Conservation (phyloP, 441 rosid genomes). For the Brassica hybrid region DNA sequence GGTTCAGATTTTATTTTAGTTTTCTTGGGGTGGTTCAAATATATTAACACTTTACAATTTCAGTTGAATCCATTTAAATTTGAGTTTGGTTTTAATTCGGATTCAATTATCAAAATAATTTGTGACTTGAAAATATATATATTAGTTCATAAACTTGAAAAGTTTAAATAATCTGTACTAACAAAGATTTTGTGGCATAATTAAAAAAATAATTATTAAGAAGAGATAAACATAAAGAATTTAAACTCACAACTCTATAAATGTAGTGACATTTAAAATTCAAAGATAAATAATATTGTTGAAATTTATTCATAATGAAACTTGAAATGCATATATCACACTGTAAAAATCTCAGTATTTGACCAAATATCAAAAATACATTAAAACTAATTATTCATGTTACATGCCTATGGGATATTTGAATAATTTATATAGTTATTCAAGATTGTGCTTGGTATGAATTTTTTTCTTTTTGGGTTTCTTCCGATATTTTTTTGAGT, state of each 20-base stretch:
- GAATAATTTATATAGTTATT: neutral
- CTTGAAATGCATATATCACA: neutral
- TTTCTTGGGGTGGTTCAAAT: neutral
- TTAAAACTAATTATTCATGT: neutral
- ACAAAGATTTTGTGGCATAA: neutral
- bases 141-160: neutral
- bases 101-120: neutral
- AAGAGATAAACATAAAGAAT: no score
- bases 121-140: neutral
- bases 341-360: neutral
- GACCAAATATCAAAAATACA: neutral
- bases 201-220: neutral
- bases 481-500: no score
- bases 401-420: neutral
- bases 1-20: neutral
- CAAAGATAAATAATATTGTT: neutral
- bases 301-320: neutral
- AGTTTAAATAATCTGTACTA: neutral
- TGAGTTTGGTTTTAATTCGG: neutral
- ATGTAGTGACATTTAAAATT: neutral
- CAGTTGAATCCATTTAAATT: neutral
- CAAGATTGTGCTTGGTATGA: neutral
- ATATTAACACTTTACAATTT: neutral
- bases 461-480: neutral
- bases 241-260: neutral